Evolutionary conservation across 345 rosid species (phyloP).

Genomic region (Pistacia atlantica): DNA sequence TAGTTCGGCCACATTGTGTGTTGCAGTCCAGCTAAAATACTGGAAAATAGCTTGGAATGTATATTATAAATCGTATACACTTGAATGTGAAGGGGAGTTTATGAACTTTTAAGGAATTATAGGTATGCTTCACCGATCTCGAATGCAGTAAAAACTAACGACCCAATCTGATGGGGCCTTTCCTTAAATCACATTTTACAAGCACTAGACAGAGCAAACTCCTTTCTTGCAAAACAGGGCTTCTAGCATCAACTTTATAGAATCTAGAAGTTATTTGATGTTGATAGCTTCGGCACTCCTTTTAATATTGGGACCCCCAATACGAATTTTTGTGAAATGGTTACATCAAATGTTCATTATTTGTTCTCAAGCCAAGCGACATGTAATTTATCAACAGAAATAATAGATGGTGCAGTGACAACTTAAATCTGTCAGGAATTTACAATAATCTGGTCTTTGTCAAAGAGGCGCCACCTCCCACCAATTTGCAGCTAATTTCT

Average conservation of each 20-base stretch:
- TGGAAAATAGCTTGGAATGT: background rate
- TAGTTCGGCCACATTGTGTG: conserved; percentile 24
- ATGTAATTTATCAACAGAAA: background rate
- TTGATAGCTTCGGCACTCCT: background rate
- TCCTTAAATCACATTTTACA: background rate
- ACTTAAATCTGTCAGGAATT: background rate
- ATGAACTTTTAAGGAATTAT: too few species aligned
- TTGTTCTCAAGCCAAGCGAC: background rate
- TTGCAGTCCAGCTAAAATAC: conserved; percentile 39
- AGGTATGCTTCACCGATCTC: background rate
- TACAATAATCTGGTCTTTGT: background rate
- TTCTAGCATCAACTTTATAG: background rate
- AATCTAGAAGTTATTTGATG: background rate
- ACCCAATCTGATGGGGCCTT: too few species aligned
- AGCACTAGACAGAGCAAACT: background rate
- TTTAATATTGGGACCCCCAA: background rate
- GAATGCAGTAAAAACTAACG: background rate
- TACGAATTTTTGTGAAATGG: background rate
- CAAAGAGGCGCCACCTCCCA: background rate
- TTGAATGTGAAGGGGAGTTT: too few species aligned
- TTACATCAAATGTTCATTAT: background rate
- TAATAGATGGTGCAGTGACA: background rate
- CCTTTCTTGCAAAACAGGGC: background rate
- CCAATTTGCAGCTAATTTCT: background rate
- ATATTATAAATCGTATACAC: background rate